These are phyloP conservation scores for Alternaria sp. DNA, from an alignment of 2,329 filamentous ascomycete species.

Conservation along the genomic window DNA sequence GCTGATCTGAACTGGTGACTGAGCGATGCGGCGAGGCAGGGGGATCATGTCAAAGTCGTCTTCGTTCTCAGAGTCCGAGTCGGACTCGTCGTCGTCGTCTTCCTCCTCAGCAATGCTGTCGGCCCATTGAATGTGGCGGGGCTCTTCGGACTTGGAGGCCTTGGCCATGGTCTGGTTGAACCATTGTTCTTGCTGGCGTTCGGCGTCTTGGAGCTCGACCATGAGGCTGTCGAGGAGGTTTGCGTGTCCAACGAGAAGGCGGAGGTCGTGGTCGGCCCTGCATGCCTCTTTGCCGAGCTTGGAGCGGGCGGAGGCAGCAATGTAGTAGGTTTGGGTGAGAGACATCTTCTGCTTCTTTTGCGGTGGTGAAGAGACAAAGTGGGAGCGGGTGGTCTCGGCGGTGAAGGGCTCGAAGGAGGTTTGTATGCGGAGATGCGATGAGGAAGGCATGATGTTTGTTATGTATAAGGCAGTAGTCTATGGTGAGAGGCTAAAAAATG, in stretches of 20 bases:
- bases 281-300: slow-evolving; percentile 95
- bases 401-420: slow-evolving; percentile 56
- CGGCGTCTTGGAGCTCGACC: slow-evolving; percentile 88
- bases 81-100: slow-evolving; percentile 63
- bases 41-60: slow-evolving; percentile 59
- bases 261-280: slow-evolving; percentile 90
- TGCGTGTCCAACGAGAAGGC: slow-evolving; percentile 94
- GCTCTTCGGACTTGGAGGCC: slow-evolving; percentile 68
- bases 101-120: slow-evolving; percentile 79
- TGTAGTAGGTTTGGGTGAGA: slow-evolving; percentile 97
- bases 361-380: slow-evolving; percentile 54
- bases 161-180: slow-evolving; percentile 94
- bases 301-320: slow-evolving; percentile 92
- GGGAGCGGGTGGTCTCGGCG: slow-evolving; percentile 54
- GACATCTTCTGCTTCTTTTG: slow-evolving; percentile 85
- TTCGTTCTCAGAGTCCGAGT: slow-evolving; percentile 63
- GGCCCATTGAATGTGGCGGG: slow-evolving; percentile 85
- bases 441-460: slow-evolving; percentile 58
- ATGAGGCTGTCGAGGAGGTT: slow-evolving; percentile 97
- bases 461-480: slow-evolving; percentile 33
- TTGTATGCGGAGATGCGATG: slow-evolving; percentile 57
- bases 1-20: slow-evolving; percentile 54
- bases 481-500: slow-evolving; percentile 44
- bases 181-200: slow-evolving; percentile 95
- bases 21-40: slow-evolving; percentile 51